These are phyloP conservation scores for Gardenia jasminoides DNA, from an alignment of 257 asterid genomes.

Conservation along the genomic window DNA sequence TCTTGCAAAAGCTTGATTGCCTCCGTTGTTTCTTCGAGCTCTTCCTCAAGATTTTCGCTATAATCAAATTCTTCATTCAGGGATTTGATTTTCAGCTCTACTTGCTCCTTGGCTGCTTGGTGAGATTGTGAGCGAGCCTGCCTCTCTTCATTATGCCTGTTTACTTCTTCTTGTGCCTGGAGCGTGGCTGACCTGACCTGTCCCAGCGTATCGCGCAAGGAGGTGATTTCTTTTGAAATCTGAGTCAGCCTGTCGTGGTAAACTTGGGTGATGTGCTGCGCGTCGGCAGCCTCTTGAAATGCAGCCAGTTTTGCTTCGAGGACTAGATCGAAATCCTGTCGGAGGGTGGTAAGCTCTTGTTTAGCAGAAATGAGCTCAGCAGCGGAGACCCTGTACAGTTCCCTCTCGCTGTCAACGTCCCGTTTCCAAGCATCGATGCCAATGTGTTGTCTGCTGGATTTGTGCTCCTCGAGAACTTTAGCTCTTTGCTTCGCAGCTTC, in stretches of 20 bases:
- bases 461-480: slow-evolving; percentile 48
- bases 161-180: slow-evolving; percentile 53
- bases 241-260: slow-evolving; percentile 38
- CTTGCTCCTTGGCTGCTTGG: slow-evolving; percentile 38
- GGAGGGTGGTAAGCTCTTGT: slow-evolving; percentile 54
- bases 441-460: slow-evolving; percentile 34
- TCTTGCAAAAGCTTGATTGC: slow-evolving; percentile 53
- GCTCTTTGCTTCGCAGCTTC: slow-evolving; percentile 50
- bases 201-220: slow-evolving; percentile 32
- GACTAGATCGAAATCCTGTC: slow-evolving; percentile 53
- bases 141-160: slow-evolving; percentile 41
- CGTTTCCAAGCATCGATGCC: slow-evolving; percentile 49
- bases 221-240: slow-evolving; percentile 52
- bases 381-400: slow-evolving; percentile 49
- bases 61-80: slow-evolving; percentile 42
- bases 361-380: slow-evolving; percentile 50
- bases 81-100: slow-evolving; percentile 34
- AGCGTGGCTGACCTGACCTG: slow-evolving; percentile 44
- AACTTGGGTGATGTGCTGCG: slow-evolving; percentile 36
- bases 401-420: slow-evolving; percentile 52
- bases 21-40: slow-evolving; percentile 56
- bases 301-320: slow-evolving; percentile 43
- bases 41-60: slow-evolving; percentile 40
- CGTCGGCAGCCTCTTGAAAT: slow-evolving; percentile 60
- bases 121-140: slow-evolving; percentile 37